A percentile compares a stretch with the other conserved stretches of the same genome.
Conservation (phyloP, 768 basidiomycete genomes). For the Daedaleopsis sinensis region DNA sequence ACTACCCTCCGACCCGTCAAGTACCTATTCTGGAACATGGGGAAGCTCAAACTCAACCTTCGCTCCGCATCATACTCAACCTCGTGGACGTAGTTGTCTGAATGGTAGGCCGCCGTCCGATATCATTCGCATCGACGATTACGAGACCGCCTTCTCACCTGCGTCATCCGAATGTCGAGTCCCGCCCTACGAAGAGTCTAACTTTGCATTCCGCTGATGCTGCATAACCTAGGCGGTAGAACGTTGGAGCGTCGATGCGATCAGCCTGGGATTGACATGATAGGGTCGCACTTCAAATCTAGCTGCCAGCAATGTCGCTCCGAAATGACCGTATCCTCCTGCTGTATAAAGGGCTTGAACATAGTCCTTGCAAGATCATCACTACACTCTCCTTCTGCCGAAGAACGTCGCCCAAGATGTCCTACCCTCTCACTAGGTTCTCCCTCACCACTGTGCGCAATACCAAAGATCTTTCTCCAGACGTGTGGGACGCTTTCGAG, state of each 20-base stretch:
- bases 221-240: too few species aligned
- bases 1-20: too few species aligned
- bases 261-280: background rate
- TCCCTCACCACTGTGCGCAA: background rate
- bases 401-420: background rate
- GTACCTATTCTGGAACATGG: too few species aligned
- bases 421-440: background rate
- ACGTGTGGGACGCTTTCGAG: slow-evolving; percentile 41
- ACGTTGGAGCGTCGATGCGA: too few species aligned
- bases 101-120: too few species aligned
- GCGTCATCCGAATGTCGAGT: background rate
- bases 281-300: background rate
- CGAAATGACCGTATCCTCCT: background rate
- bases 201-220: background rate
- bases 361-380: background rate
- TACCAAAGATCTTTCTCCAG: slow-evolving; percentile 39
- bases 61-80: too few species aligned
- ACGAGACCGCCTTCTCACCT: background rate
- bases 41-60: too few species aligned
- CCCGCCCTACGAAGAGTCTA: background rate
- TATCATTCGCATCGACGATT: too few species aligned
- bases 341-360: background rate
- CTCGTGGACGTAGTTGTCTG: too few species aligned
- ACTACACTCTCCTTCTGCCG: background rate
- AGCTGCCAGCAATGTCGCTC: background rate